Conservation (phyloP, 1,284 basidiomycete genomes). For the Puccinia polysora region DNA sequence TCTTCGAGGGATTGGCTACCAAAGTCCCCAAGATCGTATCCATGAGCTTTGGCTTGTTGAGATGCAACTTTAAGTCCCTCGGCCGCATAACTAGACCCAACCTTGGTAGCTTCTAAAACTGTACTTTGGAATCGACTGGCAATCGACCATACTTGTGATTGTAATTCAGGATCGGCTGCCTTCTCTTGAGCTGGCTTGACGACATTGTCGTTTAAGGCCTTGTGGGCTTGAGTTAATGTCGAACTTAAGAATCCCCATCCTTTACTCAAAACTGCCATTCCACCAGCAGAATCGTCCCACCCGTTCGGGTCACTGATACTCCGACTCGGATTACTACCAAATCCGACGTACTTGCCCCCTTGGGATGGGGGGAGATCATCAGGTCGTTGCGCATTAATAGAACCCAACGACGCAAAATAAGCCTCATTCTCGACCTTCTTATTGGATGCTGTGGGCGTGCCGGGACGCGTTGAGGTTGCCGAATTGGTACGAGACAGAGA, state of each 20-base stretch:
- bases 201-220: conserved; percentile 24
- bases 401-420: conserved; percentile 69
- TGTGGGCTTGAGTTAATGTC: conserved; percentile 17
- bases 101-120: conserved; percentile 28
- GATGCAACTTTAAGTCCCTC: conserved; percentile 38
- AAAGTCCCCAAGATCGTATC: conserved; percentile 31
- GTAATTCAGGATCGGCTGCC: conserved; percentile 23
- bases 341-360: conserved; percentile 77
- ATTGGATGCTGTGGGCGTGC: conserved; percentile 1
- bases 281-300: neutral
- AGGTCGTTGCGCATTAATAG: conserved; percentile 65
- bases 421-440: conserved; percentile 70
- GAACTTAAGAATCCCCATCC: conserved; percentile 40
- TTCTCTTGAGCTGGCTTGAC: conserved; percentile 34
- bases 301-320: neutral
- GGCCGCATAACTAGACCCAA: conserved; percentile 28
- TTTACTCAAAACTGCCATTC: neutral
- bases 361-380: conserved; percentile 72
- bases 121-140: conserved; percentile 27
- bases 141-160: conserved; percentile 39
- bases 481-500: conserved; percentile 54
- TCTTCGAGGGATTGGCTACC: conserved; percentile 28
- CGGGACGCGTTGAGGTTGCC: conserved; percentile 59
- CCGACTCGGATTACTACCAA: conserved; percentile 62
- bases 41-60: conserved; percentile 32